Conservation (phyloP, 2,329 filamentous ascomycete species). For the Cryphonectria nitschkei region DNA sequence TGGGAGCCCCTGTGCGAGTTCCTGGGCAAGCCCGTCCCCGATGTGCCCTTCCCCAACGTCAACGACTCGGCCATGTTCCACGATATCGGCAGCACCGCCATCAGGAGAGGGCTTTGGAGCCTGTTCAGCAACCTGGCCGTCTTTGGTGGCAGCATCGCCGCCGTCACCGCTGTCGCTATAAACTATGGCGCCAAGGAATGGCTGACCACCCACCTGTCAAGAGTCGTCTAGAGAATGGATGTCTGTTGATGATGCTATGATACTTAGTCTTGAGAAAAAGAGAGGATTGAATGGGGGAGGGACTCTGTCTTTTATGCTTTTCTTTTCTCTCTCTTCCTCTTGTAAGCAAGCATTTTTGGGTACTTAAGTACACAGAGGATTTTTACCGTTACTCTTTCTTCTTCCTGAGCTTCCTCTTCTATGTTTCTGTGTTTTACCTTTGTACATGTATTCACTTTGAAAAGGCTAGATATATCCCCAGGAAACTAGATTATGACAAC, state of each 20-base stretch:
- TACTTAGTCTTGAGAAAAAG: too few species aligned
- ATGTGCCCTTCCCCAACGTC: slow-evolving; percentile 24
- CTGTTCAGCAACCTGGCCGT: slow-evolving; percentile 14
- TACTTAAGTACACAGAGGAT: too few species aligned
- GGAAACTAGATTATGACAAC: too few species aligned
- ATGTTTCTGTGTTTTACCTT: neutral
- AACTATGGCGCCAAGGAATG: slow-evolving; percentile 24
- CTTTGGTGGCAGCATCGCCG: slow-evolving; percentile 19
- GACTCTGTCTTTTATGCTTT: neutral
- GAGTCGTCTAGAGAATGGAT: neutral
- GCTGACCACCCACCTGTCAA: slow-evolving; percentile 8
- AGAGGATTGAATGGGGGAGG: too few species aligned
- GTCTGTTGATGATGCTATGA: neutral
- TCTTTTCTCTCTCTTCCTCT: neutral
- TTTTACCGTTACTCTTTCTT: neutral
- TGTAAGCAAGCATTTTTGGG: neutral
- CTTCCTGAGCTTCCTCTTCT: neutral
- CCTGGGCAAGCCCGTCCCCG: slow-evolving; percentile 24
- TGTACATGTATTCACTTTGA: neutral
- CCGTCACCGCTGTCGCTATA: slow-evolving; percentile 20
- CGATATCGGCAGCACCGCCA: slow-evolving; percentile 11
- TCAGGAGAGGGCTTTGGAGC: slow-evolving; percentile 19
- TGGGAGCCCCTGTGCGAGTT: slow-evolving; percentile 28
- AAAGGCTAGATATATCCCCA: neutral
- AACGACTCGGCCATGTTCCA: slow-evolving; percentile 26